Evolutionary conservation across 2,329 filamentous ascomycete species (phyloP), one percentile per base, ranked within the genome.

Genomic region (Pestalotiopsis sp.): DNA sequence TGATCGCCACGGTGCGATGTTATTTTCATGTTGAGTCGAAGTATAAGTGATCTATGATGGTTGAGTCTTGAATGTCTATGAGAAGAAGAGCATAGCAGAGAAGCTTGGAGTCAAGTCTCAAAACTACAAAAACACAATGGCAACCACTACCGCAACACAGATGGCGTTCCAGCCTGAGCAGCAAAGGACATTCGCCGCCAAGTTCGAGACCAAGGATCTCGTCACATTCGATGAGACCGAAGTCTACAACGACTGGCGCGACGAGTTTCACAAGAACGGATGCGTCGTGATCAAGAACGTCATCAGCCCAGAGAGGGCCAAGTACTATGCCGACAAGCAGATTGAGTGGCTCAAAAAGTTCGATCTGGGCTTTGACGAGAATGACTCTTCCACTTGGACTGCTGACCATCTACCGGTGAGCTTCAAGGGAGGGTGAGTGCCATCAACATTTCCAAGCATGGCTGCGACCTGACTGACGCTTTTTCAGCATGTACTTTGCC

Each of bases 341-440:
- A 75, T 82, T 23, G 73, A 81, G 65, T 85, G 82, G 82, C 74
- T 84, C 6, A 76, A 81, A 65, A 80, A 78, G 2, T 84, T 83
- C 60, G 75, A 75, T 0, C 75, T 79, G 2, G 81, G 80, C 2
- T 84, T 84, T 61, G 78, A 83, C 63, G 73, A 76, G 45, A 77
- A 80, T 6, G 75, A 82, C 68, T 72, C 75, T 7, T 70, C 65
- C 6, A 85, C 83, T 9, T 85, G 82, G 82, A 82, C 77, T 1
- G 75, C 76, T 4, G 80, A 83, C 5, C 78, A 84, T 69, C 76
- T 86, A 2, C 84, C 84, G 1, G 75, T 79, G 9, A 76, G 75
- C 71, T 79, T 80, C 74, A 84, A 85, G 70, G 80, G 80, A 60
- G 67, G 63, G 63, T 66, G 14, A 52, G 63, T 65, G n/a, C 4